Evolutionary conservation across 768 basidiomycete species (phyloP).

Genomic region (Hericium alpestre): DNA sequence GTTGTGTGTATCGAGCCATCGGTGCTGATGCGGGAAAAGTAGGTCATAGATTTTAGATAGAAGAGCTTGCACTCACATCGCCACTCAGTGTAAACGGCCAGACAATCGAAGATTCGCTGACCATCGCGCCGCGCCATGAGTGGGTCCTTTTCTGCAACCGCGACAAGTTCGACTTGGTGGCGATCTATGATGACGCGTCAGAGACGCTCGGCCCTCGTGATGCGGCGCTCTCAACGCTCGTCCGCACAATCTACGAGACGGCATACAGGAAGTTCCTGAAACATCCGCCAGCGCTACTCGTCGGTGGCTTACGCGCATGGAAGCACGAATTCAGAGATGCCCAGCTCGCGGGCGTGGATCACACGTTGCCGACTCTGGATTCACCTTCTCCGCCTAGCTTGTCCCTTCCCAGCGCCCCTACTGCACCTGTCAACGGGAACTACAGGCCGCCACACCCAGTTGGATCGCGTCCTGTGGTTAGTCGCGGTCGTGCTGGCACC

Average conservation of each 20-base stretch:
- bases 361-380: not conserved
- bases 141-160: conserved; percentile 70
- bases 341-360: conserved; percentile 21
- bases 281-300: conserved; percentile 69
- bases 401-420: not conserved
- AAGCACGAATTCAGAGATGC: conserved; percentile 41
- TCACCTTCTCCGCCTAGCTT: not conserved
- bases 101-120: conserved; percentile 64
- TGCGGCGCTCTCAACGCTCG: conserved; percentile 48
- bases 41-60: conserved; percentile 19
- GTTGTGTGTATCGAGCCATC: conserved; percentile 81
- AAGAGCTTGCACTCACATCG: not conserved
- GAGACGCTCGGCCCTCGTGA: conserved; percentile 36
- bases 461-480: conserved; percentile 4
- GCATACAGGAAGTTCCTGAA: conserved; percentile 65
- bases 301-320: conserved; percentile 84
- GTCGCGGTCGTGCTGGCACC: conserved; percentile 7
- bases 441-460: conserved; percentile 5
- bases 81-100: conserved; percentile 48
- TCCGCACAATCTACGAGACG: conserved; percentile 60
- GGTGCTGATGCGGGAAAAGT: conserved; percentile 62
- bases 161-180: conserved; percentile 81
- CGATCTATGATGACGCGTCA: conserved; percentile 68
- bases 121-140: conserved; percentile 62
- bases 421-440: not conserved